Base-by-base conservation (phyloP, 1,284 basidiomycete species). In the Papiliotrema flavescens region DNA sequence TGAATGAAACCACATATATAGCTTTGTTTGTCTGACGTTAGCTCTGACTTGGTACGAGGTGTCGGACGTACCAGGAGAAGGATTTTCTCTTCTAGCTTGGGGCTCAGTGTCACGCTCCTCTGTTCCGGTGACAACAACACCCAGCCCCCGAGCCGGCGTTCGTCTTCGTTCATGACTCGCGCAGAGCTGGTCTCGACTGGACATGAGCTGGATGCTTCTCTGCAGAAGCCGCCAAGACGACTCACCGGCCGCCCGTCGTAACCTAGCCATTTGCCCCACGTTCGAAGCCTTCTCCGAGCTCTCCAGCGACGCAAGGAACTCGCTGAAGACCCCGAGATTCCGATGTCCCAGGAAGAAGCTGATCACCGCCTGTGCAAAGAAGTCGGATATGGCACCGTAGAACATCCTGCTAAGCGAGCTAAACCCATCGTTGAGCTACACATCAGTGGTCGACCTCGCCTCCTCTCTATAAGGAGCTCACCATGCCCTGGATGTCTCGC, bases 281-380 rank as follows among this genome's bases (percentile, higher is more conserved):
- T 94, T 90, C 43, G 88, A 82, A 0, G 92, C 91, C 28, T 32
- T 32, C 74, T 98, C 95, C 14, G 88, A 88, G 9, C 88, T 89
- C 64, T 88, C 86, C 47, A 96, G 79, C 63, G 85, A 90, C 56
- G 88, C 80, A 49, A 94, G 78, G 72, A 96, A 96, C 73, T 96
- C 93, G 35, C 89, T 87, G 76, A 96, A 96, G 3, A 94, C 90
- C 34, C 87, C 82, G 22, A 85, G 71, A 0, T 85, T 87, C 54
- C 93, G 87, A 72, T 92, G 85, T 24, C 93, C 93, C 15, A 77
- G 85, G 80, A 90, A 84, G 70, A 87, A 96, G 70, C 95, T 91
- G 63, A 94, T 91, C 47, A 92, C 89, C 1, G 92, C 89, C 79
- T 98, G 95, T 50, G 85, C 87, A 77, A 97, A 98, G 84, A 94